Evolutionary conservation across 2,329 filamentous ascomycete species (phyloP).

Genomic region (Gremmenia infestans): DNA sequence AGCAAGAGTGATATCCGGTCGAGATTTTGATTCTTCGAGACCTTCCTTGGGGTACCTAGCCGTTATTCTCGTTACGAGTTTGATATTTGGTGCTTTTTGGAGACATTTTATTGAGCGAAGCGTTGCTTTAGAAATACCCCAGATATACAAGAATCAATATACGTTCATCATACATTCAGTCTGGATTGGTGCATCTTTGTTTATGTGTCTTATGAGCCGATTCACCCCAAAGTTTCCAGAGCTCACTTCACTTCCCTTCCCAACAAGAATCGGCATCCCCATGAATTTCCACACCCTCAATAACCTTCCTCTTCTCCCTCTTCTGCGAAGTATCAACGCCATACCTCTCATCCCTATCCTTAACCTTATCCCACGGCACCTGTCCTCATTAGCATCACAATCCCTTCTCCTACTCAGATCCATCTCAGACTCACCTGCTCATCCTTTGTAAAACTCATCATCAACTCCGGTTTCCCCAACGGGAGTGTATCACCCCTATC

Average conservation of each 20-base stretch:
- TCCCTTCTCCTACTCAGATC: not conserved
- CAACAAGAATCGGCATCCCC: constrained; percentile 43
- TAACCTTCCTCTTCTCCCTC: constrained; percentile 45
- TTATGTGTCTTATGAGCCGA: too few relatives aligned
- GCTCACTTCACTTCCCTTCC: constrained; percentile 27
- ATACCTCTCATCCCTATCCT: constrained; percentile 49
- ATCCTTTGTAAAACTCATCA: constrained; percentile 54
- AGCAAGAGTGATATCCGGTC: constrained; percentile 45
- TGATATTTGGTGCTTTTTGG: constrained; percentile 33
- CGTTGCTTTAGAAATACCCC: not conserved
- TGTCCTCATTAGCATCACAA: constrained; percentile 29
- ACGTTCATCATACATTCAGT: too few relatives aligned
- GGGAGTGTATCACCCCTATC: constrained; percentile 66
- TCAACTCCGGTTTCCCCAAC: constrained; percentile 55
- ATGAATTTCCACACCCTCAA: constrained; percentile 44
- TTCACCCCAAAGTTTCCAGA: not conserved
- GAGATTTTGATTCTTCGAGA: constrained; percentile 34
- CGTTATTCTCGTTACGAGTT: constrained; percentile 27
- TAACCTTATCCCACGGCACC: constrained; percentile 33
- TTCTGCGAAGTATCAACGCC: constrained; percentile 47
- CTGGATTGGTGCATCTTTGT: too few relatives aligned
- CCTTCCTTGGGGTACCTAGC: constrained; percentile 28
- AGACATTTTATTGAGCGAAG: constrained; percentile 34
- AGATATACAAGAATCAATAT: too few relatives aligned
- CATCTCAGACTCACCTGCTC: constrained; percentile 39